Evolutionary conservation across 2,329 filamentous ascomycete genomes (phyloP).

Genomic region (Ceratocystiopsis minuta): DNA sequence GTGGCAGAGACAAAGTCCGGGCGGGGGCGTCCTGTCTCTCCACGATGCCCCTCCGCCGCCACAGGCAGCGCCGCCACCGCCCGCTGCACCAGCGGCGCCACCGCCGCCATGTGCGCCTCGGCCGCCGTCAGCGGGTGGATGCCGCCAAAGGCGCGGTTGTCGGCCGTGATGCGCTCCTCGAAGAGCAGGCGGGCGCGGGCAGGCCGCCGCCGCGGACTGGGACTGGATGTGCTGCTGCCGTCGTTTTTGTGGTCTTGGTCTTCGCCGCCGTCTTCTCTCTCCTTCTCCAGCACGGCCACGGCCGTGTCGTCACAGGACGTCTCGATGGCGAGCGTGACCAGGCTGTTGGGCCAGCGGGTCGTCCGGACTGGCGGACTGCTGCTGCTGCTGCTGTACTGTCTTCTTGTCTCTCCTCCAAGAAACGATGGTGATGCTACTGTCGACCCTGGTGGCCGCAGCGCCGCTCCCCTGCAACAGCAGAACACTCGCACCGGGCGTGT

Average conservation of each 20-base stretch:
- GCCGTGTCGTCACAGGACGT: slow-evolving; percentile 87
- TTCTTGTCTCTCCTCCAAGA: background rate
- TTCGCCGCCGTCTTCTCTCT: slow-evolving; percentile 6
- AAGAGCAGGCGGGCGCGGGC: slow-evolving; percentile 47
- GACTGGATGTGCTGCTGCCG: no score
- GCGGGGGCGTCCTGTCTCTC: no score
- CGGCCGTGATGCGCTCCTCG: slow-evolving; percentile 64
- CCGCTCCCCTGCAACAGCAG: no score
- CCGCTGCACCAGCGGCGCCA: slow-evolving; percentile 49
- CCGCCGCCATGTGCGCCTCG: slow-evolving; percentile 52
- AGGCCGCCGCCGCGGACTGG: no score
- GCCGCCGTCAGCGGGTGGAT: slow-evolving; percentile 65
- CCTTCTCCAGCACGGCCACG: slow-evolving; percentile 59
- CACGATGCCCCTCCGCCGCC: background rate
- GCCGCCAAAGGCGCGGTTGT: slow-evolving; percentile 57
- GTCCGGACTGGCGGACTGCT: background rate
- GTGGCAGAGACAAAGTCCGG: slow-evolving; percentile 73
- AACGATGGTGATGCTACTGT: no score
- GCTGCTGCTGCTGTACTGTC: background rate
- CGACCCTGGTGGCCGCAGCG: no score
- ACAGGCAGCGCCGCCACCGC: slow-evolving; percentile 37
- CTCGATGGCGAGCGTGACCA: slow-evolving; percentile 52
- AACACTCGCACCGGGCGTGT: no score
- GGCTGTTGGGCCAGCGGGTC: slow-evolving; percentile 4
- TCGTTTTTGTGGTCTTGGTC: background rate